A percentile compares a stretch with the other conserved stretches of the same genome.
phyloP scores from a whole-genome alignment of 108 stramenopile genomes.

The Chaetoceros tenuissimus region DNA sequence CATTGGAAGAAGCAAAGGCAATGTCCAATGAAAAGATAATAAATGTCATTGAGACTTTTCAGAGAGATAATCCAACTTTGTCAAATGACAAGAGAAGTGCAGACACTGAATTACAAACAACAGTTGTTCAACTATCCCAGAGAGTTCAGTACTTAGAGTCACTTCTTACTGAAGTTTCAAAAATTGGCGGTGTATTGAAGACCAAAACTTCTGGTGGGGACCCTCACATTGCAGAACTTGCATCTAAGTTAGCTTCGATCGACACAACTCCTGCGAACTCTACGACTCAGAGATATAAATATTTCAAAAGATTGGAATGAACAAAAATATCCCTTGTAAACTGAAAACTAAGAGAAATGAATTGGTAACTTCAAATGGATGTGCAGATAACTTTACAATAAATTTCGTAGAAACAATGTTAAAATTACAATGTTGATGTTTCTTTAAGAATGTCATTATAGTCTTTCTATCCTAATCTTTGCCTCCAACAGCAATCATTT shows the following conservation, averaged over 20 bases:
- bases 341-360: background rate
- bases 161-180: constrained; percentile 20
- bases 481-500: constrained; percentile 4
- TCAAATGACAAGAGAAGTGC: constrained; percentile 19
- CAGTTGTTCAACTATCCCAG: constrained; percentile 27
- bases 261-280: no score
- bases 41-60: constrained; percentile 68
- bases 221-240: constrained; percentile 29
- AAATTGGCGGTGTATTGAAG: constrained; percentile 40
- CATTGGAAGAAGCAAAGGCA: constrained; percentile 65
- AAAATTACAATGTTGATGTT: no score
- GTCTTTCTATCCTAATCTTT: background rate
- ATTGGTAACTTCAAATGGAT: background rate
- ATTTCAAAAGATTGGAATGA: no score
- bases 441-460: no score
- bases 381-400: background rate
- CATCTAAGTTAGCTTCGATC: constrained; percentile 30
- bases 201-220: constrained; percentile 25
- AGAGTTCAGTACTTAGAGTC: constrained; percentile 35
- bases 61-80: constrained; percentile 54
- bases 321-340: no score
- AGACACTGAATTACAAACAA: constrained; percentile 32
- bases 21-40: constrained; percentile 61
- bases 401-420: background rate
- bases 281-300: no score